phyloP scores from a whole-genome alignment of 2,329 filamentous ascomycete genomes.

The Alternaria rosae region DNA sequence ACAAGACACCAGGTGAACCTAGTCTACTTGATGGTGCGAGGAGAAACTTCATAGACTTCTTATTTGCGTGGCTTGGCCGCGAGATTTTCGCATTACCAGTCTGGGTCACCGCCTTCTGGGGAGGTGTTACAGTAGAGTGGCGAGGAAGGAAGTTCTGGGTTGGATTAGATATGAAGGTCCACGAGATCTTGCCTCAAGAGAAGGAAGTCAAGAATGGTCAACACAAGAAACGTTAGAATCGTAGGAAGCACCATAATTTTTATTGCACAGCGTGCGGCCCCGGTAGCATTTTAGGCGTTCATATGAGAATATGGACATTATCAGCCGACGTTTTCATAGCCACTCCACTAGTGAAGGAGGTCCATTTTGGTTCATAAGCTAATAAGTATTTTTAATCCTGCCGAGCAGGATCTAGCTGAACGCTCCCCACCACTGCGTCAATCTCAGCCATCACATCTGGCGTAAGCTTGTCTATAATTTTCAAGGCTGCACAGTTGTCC shows the following conservation, averaged over 20 bases:
- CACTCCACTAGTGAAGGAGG: neutral
- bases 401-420: constrained; percentile 28
- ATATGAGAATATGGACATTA: neutral
- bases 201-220: constrained; percentile 1
- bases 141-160: constrained; percentile 83
- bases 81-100: constrained; percentile 85
- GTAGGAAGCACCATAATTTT: neutral
- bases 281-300: neutral
- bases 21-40: constrained; percentile 48
- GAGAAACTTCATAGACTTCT: constrained; percentile 73
- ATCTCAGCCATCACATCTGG: constrained; percentile 56
- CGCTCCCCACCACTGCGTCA: constrained; percentile 39
- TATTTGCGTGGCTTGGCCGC: constrained; percentile 82
- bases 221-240: neutral
- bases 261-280: neutral
- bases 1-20: constrained; percentile 14
- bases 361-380: neutral
- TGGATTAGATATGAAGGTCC: constrained; percentile 82
- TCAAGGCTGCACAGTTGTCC: constrained; percentile 53
- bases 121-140: constrained; percentile 90
- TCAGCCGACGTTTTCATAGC: neutral
- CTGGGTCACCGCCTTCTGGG: constrained; percentile 87
- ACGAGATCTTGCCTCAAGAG: constrained; percentile 57
- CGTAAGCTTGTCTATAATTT: constrained; percentile 55
- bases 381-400: constrained; percentile 24